Percentiles rank a stretch among this genome's conserved stretches.
phyloP scores from a whole-genome alignment of 2,329 filamentous ascomycete species.

The Leptodontidium sp. region DNA sequence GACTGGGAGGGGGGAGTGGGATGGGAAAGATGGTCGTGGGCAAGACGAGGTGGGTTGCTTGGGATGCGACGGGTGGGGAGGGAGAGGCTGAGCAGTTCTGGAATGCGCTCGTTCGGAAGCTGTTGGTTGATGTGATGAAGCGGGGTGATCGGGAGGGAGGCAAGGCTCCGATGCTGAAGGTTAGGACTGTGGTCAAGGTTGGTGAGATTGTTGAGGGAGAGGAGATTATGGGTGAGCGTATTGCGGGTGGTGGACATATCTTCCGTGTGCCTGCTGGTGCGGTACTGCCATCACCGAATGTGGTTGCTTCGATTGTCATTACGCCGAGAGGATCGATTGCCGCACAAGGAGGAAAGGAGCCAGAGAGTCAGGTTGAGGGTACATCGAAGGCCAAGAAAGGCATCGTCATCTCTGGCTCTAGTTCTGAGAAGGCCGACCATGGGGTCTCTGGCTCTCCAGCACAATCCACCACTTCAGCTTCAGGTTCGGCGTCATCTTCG shows the following conservation, averaged over 20 bases:
- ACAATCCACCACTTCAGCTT: background rate
- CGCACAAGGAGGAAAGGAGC: background rate
- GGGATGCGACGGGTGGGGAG: background rate
- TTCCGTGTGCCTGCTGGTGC: slow-evolving; percentile 3
- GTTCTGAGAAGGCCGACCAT: too few relatives aligned
- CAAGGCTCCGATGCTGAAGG: slow-evolving; percentile 8
- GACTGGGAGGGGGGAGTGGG: background rate
- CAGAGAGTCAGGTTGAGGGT: background rate
- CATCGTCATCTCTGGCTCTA: too few relatives aligned
- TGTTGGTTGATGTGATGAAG: slow-evolving; percentile 1
- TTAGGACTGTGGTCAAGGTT: slow-evolving; percentile 7
- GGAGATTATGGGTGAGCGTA: background rate
- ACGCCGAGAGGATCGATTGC: slow-evolving; percentile 6
- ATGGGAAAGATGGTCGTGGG: background rate
- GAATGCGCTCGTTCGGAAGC: background rate
- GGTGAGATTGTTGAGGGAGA: background rate
- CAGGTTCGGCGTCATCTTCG: background rate
- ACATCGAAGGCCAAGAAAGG: background rate
- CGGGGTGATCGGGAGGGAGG: background rate
- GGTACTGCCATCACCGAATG: background rate
- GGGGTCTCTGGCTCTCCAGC: background rate
- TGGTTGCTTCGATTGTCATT: background rate
- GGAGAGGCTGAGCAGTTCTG: slow-evolving; percentile 4
- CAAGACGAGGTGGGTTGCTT: slow-evolving; percentile 2
- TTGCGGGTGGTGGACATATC: background rate